Evolutionary conservation across 148 eudicot species (phyloP).

Genomic region (Cornus suecica): DNA sequence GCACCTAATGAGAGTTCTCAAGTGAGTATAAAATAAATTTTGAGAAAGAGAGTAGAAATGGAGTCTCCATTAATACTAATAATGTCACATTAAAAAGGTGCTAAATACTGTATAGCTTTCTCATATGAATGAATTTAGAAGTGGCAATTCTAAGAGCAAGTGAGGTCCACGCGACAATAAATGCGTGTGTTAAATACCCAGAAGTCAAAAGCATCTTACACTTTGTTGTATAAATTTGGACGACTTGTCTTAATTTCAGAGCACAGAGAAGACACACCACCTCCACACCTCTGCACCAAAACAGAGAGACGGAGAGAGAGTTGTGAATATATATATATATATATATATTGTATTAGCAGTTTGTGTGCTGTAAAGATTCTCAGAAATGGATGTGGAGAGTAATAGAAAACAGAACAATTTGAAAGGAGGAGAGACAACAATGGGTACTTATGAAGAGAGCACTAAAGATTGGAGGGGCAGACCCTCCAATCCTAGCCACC

Average conservation of each 20-base stretch:
- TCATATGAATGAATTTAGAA: background rate
- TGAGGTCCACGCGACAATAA: background rate
- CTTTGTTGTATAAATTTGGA: slow-evolving; percentile 17
- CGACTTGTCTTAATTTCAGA: slow-evolving; percentile 9
- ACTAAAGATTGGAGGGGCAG: slow-evolving; percentile 83
- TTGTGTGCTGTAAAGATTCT: background rate
- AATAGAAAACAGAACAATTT: slow-evolving; percentile 12
- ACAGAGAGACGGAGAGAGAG: background rate
- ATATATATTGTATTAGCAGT: background rate
- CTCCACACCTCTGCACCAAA: background rate
- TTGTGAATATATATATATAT: no score
- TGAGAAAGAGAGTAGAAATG: background rate
- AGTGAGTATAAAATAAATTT: background rate
- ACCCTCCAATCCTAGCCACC: slow-evolving; percentile 59
- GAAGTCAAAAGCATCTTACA: background rate
- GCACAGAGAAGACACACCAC: background rate
- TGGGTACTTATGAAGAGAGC: slow-evolving; percentile 18
- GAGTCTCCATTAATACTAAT: no score
- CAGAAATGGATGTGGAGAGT: slow-evolving; percentile 33
- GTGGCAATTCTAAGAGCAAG: background rate
- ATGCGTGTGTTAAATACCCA: background rate
- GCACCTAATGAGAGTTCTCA: background rate
- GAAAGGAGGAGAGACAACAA: slow-evolving; percentile 19
- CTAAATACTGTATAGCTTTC: background rate
- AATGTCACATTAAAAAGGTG: no score